Conservation (phyloP, 768 basidiomycete species). For the Phylloporus sp. region DNA sequence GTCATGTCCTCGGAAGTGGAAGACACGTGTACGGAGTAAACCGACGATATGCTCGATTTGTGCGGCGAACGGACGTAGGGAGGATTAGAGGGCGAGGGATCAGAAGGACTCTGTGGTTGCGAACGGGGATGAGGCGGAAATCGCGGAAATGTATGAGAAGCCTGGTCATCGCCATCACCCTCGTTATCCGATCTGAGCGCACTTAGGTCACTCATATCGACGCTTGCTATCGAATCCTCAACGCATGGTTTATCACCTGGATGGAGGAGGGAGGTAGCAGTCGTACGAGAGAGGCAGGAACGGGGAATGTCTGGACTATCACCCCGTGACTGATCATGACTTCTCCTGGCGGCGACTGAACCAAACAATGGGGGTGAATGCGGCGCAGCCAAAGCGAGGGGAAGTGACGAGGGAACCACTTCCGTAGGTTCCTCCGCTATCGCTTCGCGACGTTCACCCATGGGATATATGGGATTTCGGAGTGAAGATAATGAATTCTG, state of each 20-base stretch:
- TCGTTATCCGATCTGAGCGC: conserved; percentile 29
- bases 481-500: conserved; percentile 29
- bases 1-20: conserved; percentile 6
- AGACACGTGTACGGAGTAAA: conserved; percentile 8
- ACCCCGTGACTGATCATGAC: conserved; percentile 8
- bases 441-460: conserved; percentile 5
- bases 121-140: conserved; percentile 23
- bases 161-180: conserved; percentile 21
- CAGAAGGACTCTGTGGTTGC: conserved; percentile 4
- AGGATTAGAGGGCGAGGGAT: conserved; percentile 6
- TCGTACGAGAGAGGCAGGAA: conserved; percentile 14
- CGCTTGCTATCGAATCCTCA: conserved; percentile 27
- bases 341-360: conserved; percentile 6
- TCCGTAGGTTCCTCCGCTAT: conserved; percentile 20
- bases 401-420: background rate
- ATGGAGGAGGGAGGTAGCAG: background rate
- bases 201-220: conserved; percentile 32
- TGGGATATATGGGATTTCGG: conserved; percentile 18
- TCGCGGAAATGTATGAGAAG: conserved; percentile 26
- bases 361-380: conserved; percentile 5
- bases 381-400: background rate
- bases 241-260: conserved; percentile 1
- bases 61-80: conserved; percentile 22
- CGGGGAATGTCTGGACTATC: conserved; percentile 22
- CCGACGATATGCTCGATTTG: conserved; percentile 20